Percentiles rank a stretch among this genome's conserved stretches.
phyloP scores from a whole-genome alignment of 495 filamentous ascomycete genomes.

The Usnea hakonensis region DNA sequence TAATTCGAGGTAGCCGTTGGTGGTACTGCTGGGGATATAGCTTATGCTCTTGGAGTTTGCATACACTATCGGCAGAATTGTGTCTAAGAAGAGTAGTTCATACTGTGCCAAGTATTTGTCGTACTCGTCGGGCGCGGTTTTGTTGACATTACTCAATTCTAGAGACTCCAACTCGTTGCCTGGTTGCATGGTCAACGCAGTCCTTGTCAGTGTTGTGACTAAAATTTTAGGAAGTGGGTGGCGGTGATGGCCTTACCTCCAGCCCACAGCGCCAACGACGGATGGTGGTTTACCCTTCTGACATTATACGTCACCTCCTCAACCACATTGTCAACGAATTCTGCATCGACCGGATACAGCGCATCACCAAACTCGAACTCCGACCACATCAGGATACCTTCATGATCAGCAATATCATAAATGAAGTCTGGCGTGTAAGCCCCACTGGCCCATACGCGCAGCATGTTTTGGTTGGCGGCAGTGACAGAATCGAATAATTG shows the following conservation, averaged over 20 bases:
- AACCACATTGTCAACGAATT: slow-evolving; percentile 51
- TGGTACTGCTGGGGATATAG: slow-evolving; percentile 61
- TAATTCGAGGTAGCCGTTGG: slow-evolving; percentile 52
- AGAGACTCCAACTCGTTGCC: slow-evolving; percentile 57
- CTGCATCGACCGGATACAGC: slow-evolving; percentile 49
- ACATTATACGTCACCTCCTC: slow-evolving; percentile 56
- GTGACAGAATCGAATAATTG: slow-evolving; percentile 50
- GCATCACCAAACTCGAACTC: slow-evolving; percentile 62
- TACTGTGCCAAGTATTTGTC: slow-evolving; percentile 47
- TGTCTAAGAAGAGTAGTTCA: slow-evolving; percentile 54
- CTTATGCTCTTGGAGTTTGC: slow-evolving; percentile 58
- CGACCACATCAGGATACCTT: slow-evolving; percentile 59
- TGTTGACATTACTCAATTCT: slow-evolving; percentile 42
- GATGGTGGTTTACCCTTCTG: slow-evolving; percentile 57
- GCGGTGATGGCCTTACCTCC: slow-evolving; percentile 31
- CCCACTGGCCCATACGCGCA: slow-evolving; percentile 59
- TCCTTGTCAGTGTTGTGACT: not conserved
- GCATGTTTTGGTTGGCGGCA: slow-evolving; percentile 61
- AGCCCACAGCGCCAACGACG: slow-evolving; percentile 60
- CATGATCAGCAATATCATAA: slow-evolving; percentile 59
- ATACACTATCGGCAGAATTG: slow-evolving; percentile 54
- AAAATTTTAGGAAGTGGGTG: not conserved
- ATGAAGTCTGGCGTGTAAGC: slow-evolving; percentile 61
- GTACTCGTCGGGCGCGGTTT: slow-evolving; percentile 39
- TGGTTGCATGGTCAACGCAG: not conserved